Evolutionary conservation across 1,284 basidiomycete species (phyloP).

Genomic region (Tranzscheliella williamsii): DNA sequence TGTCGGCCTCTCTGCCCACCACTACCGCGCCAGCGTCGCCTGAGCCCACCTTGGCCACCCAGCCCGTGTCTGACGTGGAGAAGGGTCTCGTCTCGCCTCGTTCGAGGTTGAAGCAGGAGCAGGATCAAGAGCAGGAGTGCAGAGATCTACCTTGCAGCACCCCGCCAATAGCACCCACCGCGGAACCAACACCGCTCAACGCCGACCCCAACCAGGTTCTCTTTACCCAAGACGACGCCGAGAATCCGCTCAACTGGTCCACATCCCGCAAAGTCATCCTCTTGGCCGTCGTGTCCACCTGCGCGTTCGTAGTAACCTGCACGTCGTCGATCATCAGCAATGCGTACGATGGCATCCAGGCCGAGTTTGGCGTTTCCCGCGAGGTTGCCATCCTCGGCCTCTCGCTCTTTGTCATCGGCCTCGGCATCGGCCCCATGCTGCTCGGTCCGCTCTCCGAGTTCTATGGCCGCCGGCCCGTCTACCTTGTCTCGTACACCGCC

Average conservation of each 20-base stretch:
- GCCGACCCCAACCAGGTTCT: slow-evolving; percentile 32
- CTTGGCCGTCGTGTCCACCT: slow-evolving; percentile 22
- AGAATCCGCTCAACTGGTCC: slow-evolving; percentile 42
- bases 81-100: no score
- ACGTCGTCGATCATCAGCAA: slow-evolving; percentile 42
- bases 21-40: slow-evolving; percentile 19
- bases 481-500: slow-evolving; percentile 39
- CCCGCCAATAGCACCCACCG: not conserved
- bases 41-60: no score
- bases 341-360: slow-evolving; percentile 60
- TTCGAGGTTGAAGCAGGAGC: no score
- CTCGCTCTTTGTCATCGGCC: slow-evolving; percentile 69
- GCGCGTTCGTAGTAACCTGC: slow-evolving; percentile 43
- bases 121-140: no score
- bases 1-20: slow-evolving; percentile 20
- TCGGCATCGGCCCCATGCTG: slow-evolving; percentile 47
- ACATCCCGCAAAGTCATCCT: slow-evolving; percentile 18
- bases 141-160: no score
- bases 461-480: slow-evolving; percentile 63
- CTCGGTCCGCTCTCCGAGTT: slow-evolving; percentile 69
- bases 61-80: no score
- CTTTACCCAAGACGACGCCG: slow-evolving; percentile 27
- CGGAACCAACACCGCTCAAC: not conserved
- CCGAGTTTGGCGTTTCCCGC: slow-evolving; percentile 68
- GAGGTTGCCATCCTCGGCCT: slow-evolving; percentile 75